Evolutionary conservation across 1,139 yeast species (phyloP), one percentile per base, ranked within the genome.

Genomic region (Starmera stellimalicola): DNA sequence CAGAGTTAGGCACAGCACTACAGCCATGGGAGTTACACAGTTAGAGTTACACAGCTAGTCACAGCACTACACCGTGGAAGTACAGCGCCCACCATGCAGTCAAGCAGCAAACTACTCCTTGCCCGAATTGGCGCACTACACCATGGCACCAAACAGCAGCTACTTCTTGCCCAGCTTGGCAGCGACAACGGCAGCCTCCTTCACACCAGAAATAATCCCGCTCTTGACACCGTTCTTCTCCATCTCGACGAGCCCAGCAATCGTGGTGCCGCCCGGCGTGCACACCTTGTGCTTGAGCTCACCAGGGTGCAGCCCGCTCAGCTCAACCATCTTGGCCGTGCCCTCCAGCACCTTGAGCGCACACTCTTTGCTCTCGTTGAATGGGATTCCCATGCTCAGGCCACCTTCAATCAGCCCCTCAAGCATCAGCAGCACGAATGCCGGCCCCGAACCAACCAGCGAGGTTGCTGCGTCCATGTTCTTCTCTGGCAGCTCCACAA

Each of bases 211-310:
- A 32, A 94, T 77, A 48, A 91, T 80, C 16, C 87, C 87, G 32
- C 87, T 73, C 62, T 95, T 77, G 31, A 91, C 83, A 30, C 88
- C 94, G 34, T 77, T 77, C 48, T 87, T 95, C 61, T 91, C 99
- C 80, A 93, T 75, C 47, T 77, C 84, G 57, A 88, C 70, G 41
- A 93, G 65, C 1, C 99, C 99, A 5, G 95, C 95, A 54, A 93
- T 91, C 7, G 99, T 91, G 35, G 96, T 88, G 26, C 99, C 99
- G 23, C 94, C 98, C 14, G 99, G 99, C 0, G 99, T 91, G 54
- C 96, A 87, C 6, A 91, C 93, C 51, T 80, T 81, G 55, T 83
- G 78, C 54, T 84, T 82, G 55, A 91, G 68, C 15, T 73, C 85
- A 9, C 94, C 93, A n/a, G 98, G 98, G 52, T 88, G 96, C 29